Conservation (phyloP, 768 basidiomycete genomes). For the Psilocybe tampanensis region DNA sequence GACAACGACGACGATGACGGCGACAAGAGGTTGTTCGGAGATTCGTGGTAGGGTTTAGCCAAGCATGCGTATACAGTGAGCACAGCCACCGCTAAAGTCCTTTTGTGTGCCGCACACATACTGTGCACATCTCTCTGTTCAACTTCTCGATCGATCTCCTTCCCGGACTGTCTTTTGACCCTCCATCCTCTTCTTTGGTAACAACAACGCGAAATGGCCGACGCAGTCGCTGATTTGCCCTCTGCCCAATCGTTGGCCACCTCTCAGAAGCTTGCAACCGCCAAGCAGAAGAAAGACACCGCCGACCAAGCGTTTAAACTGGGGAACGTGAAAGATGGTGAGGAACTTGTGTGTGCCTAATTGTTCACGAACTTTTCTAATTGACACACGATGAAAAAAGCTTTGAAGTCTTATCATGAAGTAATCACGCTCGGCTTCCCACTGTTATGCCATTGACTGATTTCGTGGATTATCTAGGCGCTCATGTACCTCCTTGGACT, state of each 20-base stretch:
- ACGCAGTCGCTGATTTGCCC: constrained; percentile 19
- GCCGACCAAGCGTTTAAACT: constrained; percentile 72
- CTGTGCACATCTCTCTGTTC: too few relatives aligned
- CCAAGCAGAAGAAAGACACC: constrained; percentile 66
- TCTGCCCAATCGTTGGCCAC: constrained; percentile 22
- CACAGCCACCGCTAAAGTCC: constrained; percentile 40
- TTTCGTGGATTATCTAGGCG: constrained; percentile 40
- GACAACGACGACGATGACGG: constrained; percentile 11
- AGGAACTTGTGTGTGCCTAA: constrained; percentile 19
- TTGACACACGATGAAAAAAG: constrained; percentile 35
- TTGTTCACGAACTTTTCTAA: not conserved
- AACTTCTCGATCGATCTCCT: not conserved
- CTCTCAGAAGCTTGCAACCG: constrained; percentile 56
- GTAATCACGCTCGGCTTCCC: constrained; percentile 35
- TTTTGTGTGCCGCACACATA: constrained; percentile 6
- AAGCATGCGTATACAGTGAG: constrained; percentile 32
- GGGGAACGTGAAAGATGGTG: constrained; percentile 64
- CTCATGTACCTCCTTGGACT: constrained; percentile 75
- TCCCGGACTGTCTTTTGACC: constrained; percentile 5
- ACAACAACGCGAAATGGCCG: constrained; percentile 26
- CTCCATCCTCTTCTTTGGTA: constrained; percentile 7
- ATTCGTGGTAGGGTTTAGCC: constrained; percentile 14
- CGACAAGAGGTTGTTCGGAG: constrained; percentile 8
- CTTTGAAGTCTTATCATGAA: constrained; percentile 73
- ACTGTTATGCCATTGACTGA: constrained; percentile 1